Evolutionary conservation across 1,139 yeast species (phyloP).

Genomic region (Suhomyces bribrorum): DNA sequence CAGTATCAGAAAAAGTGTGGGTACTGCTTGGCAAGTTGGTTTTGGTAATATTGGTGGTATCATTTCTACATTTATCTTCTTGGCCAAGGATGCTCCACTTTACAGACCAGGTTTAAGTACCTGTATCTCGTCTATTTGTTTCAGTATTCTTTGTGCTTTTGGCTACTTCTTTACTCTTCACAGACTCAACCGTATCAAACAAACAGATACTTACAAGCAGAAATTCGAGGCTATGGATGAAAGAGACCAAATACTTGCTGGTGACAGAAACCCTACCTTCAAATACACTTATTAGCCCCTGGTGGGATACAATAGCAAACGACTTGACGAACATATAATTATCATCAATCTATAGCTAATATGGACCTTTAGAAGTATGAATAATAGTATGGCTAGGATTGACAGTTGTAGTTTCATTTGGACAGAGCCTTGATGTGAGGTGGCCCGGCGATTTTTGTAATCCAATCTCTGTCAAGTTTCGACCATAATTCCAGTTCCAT

Average conservation of each 20-base stretch:
- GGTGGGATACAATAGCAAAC: not conserved
- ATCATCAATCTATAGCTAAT: no score
- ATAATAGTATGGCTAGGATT: no score
- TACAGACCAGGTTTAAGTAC: constrained; percentile 58
- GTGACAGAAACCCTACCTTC: constrained; percentile 69
- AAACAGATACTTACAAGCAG: constrained; percentile 34
- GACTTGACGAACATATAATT: not conserved
- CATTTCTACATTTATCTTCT: constrained; percentile 64
- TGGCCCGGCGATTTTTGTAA: no score
- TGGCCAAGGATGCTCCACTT: constrained; percentile 57
- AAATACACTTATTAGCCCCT: constrained; percentile 34
- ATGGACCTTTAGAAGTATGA: no score
- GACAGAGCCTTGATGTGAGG: no score
- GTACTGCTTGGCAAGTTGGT: constrained; percentile 76
- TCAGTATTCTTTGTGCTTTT: constrained; percentile 49
- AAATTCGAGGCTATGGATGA: constrained; percentile 49
- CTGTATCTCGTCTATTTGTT: constrained; percentile 52
- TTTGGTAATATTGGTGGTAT: constrained; percentile 86
- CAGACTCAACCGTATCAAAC: constrained; percentile 46
- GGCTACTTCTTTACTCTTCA: constrained; percentile 44
- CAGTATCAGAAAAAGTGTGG: constrained; percentile 68
- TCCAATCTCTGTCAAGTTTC: no score
- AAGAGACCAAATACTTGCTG: constrained; percentile 51
- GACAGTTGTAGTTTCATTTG: no score
- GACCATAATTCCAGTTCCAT: no score